Evolutionary conservation across 441 rosid genomes (phyloP).

Genomic region (Lepidium campestre): DNA sequence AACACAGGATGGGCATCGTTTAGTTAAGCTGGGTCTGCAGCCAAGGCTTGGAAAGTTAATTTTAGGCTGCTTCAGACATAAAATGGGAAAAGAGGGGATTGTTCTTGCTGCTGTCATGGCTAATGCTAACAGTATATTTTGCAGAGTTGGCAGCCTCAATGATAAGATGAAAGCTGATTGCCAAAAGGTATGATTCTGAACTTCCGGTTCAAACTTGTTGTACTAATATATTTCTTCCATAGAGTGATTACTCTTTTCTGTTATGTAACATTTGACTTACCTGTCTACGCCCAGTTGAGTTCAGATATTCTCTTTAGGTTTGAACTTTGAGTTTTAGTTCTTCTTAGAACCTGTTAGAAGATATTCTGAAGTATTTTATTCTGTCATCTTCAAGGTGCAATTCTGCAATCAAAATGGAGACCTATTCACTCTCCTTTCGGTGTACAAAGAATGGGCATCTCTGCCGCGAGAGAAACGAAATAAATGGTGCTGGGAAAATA

Average conservation of each 20-base stretch:
- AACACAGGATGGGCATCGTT: constrained; percentile 50
- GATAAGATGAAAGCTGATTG: constrained; percentile 77
- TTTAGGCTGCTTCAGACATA: constrained; percentile 40
- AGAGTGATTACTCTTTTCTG: not conserved
- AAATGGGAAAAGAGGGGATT: constrained; percentile 74
- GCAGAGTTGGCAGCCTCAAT: constrained; percentile 70
- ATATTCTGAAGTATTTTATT: constrained; percentile 9
- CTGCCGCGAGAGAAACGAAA: constrained; percentile 44
- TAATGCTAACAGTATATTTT: constrained; percentile 83
- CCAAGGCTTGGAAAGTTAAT: constrained; percentile 88
- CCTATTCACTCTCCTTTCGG: constrained; percentile 81
- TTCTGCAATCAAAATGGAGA: constrained; percentile 84
- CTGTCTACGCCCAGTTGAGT: not conserved
- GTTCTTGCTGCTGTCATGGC: constrained; percentile 93
- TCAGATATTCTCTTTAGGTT: not conserved
- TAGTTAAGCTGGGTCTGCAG: constrained; percentile 84
- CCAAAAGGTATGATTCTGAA: constrained; percentile 41
- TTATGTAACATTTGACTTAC: not conserved
- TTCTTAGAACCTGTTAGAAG: not conserved
- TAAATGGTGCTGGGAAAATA: constrained; percentile 91
- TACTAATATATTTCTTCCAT: not conserved
- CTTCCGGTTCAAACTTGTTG: not conserved
- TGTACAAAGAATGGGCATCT: constrained; percentile 74
- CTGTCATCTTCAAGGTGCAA: constrained; percentile 31
- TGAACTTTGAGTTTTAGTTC: not conserved